Evolutionary conservation across 2,329 filamentous ascomycete species (phyloP).

Genomic region (Curvularia eragrostidis): DNA sequence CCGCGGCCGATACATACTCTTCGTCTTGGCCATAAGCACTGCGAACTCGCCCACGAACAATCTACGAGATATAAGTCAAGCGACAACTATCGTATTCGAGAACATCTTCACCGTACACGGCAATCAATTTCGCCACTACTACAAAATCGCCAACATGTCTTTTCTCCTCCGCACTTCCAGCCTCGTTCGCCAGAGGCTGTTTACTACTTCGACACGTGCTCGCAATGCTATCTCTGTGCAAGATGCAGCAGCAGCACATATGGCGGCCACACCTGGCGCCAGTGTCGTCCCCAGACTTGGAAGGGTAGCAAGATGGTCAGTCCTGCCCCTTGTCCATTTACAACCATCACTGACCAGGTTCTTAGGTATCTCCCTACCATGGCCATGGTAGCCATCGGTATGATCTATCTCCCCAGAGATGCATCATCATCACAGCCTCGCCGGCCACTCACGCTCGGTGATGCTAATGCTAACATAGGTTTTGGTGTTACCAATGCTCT

Average conservation of each 20-base stretch:
- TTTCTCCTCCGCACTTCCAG: constrained; percentile 35
- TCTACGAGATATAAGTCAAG: constrained; percentile 15
- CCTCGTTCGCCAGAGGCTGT: constrained; percentile 36
- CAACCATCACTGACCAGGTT: constrained; percentile 8
- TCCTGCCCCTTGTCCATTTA: not conserved
- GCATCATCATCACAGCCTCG: constrained; percentile 23
- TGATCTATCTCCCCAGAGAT: constrained; percentile 36
- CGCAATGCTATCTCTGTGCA: constrained; percentile 34
- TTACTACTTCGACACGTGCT: constrained; percentile 40
- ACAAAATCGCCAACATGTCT: constrained; percentile 34
- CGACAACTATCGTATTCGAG: constrained; percentile 8
- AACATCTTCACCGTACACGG: constrained; percentile 5
- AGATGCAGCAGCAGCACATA: constrained; percentile 32
- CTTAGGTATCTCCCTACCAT: constrained; percentile 45
- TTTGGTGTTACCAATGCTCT: constrained; percentile 43
- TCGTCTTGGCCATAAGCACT: constrained; percentile 19
- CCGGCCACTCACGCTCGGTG: constrained; percentile 38
- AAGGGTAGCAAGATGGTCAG: constrained; percentile 43
- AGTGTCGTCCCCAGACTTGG: constrained; percentile 41
- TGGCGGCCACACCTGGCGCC: constrained; percentile 27
- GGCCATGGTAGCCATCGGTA: constrained; percentile 43
- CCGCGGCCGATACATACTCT: constrained; percentile 33
- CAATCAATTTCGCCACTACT: constrained; percentile 9
- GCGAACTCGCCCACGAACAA: constrained; percentile 3
- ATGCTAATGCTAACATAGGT: constrained; percentile 44